These are phyloP conservation scores for Thinopyrum elongatum DNA, from an alignment of 176 grass and related monocot genomes.

Conservation along the genomic window DNA sequence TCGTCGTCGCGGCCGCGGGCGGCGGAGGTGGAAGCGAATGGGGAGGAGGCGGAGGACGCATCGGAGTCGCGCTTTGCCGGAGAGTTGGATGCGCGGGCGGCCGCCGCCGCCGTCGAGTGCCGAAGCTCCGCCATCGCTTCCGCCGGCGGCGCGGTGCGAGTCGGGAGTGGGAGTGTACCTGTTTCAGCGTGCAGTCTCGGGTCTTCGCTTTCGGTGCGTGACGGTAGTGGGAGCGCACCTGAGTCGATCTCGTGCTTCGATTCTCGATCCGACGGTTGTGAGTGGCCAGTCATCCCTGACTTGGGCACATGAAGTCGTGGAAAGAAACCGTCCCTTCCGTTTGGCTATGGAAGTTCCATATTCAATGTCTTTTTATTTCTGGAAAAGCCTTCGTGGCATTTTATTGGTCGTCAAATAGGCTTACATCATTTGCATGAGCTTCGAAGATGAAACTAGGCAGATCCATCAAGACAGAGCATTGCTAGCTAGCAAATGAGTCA, in stretches of 20 bases:
- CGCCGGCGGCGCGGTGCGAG: not conserved
- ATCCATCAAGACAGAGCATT: too few species aligned
- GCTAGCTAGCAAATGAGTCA: too few species aligned
- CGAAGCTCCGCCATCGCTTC: slow-evolving; percentile 79
- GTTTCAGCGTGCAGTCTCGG: slow-evolving; percentile 12
- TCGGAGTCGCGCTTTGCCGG: slow-evolving; percentile 66
- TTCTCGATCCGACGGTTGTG: not conserved
- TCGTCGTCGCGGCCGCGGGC: slow-evolving; percentile 44
- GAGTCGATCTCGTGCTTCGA: not conserved
- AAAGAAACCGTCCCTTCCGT: too few species aligned
- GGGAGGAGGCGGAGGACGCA: slow-evolving; percentile 39
- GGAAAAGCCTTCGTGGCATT: too few species aligned
- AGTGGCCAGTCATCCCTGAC: not conserved
- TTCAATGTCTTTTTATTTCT: too few species aligned
- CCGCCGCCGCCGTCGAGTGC: slow-evolving; percentile 49
- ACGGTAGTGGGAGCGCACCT: not conserved
- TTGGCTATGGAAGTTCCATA: too few species aligned
- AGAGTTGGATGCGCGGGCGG: slow-evolving; percentile 41
- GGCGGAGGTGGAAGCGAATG: slow-evolving; percentile 39
- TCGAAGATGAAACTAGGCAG: too few species aligned
- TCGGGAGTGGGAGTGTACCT: not conserved
- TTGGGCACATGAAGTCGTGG: not conserved
- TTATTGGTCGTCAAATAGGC: too few species aligned
- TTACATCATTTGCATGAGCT: too few species aligned
- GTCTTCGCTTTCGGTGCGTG: not conserved